phyloP scores from a whole-genome alignment of 352 stramenopile genomes.

The Phytophthora multivora region DNA sequence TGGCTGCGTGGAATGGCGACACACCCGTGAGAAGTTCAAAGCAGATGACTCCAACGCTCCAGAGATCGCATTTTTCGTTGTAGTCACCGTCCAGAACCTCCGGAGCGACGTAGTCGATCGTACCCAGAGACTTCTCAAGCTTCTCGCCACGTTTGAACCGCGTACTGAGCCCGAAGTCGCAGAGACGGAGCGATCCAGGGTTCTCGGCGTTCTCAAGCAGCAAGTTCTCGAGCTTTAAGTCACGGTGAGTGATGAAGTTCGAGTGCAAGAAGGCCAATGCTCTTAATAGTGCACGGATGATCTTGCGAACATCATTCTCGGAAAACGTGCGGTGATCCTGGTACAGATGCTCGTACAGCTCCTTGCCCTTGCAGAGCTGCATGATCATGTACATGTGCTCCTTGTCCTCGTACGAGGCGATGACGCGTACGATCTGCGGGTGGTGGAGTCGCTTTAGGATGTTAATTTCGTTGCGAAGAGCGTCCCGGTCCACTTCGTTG shows the following conservation, averaged over 20 bases:
- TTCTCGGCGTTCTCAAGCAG: conserved; percentile 72
- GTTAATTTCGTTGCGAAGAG: conserved; percentile 77
- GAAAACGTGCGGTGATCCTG: conserved; percentile 63
- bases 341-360: conserved; percentile 81
- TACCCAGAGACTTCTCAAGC: conserved; percentile 73
- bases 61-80: conserved; percentile 82
- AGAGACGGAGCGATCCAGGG: conserved; percentile 74
- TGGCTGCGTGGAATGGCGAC: conserved; percentile 73
- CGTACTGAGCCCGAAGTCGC: conserved; percentile 82
- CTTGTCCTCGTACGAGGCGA: conserved; percentile 78
- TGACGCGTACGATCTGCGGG: conserved; percentile 81
- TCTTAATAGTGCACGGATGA: conserved; percentile 65
- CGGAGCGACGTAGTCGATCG: conserved; percentile 84
- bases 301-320: conserved; percentile 67
- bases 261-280: conserved; percentile 79
- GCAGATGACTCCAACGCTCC: conserved; percentile 82
- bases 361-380: conserved; percentile 84
- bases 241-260: conserved; percentile 80
- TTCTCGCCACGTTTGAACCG: conserved; percentile 77
- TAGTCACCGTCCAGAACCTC: conserved; percentile 87
- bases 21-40: conserved; percentile 73
- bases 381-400: conserved; percentile 90
- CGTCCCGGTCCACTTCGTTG: conserved; percentile 77
- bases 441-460: conserved; percentile 82
- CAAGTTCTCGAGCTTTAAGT: conserved; percentile 87